Evolutionary conservation across 768 basidiomycete genomes (phyloP), one percentile per base, ranked within the genome.

Genomic region (Amanita rubescens): DNA sequence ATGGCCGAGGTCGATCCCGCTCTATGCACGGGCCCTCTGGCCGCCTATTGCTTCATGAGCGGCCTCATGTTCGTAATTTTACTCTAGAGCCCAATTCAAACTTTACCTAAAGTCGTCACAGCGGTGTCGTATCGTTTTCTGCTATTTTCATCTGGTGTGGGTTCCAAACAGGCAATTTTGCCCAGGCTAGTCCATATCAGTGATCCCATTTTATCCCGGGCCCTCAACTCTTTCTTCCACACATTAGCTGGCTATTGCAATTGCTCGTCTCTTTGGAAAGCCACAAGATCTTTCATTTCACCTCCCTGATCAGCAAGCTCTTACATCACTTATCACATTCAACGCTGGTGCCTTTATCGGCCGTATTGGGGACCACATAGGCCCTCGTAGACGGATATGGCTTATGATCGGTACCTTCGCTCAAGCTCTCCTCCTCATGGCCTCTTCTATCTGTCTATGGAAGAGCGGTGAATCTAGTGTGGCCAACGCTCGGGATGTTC

Each of bases 61-160:
- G 86, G 86, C 8, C 85, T 79, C 69, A 81, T 87, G 87, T 87
- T 55, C 59, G 84, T 71, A 46, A 30, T 19, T 10, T 49, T 11
- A 38, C 30, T 7, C 15, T 25, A 37, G n/a, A n/a, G 51, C 20
- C 15, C 39, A 39, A 27, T 43, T 51, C 10, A 35, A 17, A 35
- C 17, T 45, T 32, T 25, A 5, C 19, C 44, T 30, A 19, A 14
- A 54, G 19, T 17, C n/a, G 20, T 19, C 38, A 30, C 57, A 90
- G 87, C 12, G 84, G 87, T 60, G 78, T 79, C 1, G 72, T 90
- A 25, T 82, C 80, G 3, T 91, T 91, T 71, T 81, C 86, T 41
- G 85, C 90, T 2, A 72, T 89, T 44, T 91, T 82, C 65, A 80
- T 91, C 11, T 92, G 90, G 87, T 87, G 84, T 65, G 88, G 84